Evolutionary conservation across 2,329 filamentous ascomycete genomes (phyloP), one percentile per base, ranked within the genome.

Genomic region (Stachybotrys echinatus): DNA sequence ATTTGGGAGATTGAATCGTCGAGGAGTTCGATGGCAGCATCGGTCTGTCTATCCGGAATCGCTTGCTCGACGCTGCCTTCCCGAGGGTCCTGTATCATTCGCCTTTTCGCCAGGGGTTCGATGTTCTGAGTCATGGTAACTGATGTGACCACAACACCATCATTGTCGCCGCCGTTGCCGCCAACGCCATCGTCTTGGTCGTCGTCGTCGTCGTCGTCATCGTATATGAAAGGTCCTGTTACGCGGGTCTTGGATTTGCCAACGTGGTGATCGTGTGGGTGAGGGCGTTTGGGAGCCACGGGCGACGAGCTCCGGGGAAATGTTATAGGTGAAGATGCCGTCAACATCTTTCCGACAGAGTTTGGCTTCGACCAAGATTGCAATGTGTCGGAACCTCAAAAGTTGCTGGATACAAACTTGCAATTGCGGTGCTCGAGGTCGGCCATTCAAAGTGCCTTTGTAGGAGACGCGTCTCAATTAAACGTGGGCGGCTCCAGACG

Each of bases 301-400:
- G 66, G 66, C 37, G 65, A 57, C 21, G 80, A 80, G 59, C 73
- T 81, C 6, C 72, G 65, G 3, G 81, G 79, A 52, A 81, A 81
- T 22, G 72, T 61, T 19, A 83, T 66, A 3, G 83, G 79, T 14
- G 84, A 84, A 6, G 84, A 85, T 38, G 79, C 73, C 37, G 77
- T 73, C 22, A 80, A 69, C 82, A 87, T 87, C 42, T 58, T 72
- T n/a, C n/a, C n/a, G n/a, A n/a, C n/a, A n/a, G n/a, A n/a, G n/a
- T n/a, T n/a, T n/a, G n/a, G n/a, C n/a, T n/a, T n/a, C n/a, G n/a
- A n/a, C n/a, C n/a, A n/a, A n/a, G n/a, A n/a, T n/a, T n/a, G n/a
- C n/a, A n/a, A n/a, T n/a, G n/a, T n/a, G n/a, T n/a, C n/a, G n/a
- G n/a, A n/a, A n/a, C n/a, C n/a, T n/a, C n/a, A n/a, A n/a, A n/a